Evolutionary conservation across 2,329 filamentous ascomycete genomes (phyloP), one percentile per base, ranked within the genome.

Genomic region (Aspergillus oerlinghausenensis): DNA sequence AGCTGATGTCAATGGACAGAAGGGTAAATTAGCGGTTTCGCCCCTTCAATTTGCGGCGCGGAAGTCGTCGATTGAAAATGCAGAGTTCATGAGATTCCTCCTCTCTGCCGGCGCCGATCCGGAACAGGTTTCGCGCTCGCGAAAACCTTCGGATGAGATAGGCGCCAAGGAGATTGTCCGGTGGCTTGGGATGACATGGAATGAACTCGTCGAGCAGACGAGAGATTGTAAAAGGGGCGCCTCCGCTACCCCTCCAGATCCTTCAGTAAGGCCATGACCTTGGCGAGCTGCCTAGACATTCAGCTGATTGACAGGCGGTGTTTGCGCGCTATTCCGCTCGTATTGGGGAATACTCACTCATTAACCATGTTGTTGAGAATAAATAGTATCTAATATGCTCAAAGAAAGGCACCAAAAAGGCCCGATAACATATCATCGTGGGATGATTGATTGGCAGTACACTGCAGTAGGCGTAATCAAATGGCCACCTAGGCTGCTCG

Each of bases 11-110:
- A 10, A 55, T 6, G 53, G 53, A 7, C 9, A 14, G 10, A 32
- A 21, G n/a, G 2, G 1, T 11, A 29, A 29, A 14, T 6, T 6
- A 17, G 2, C 3, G 7, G 7, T 14, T 29, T 32, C 53, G 4
- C 53, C 53, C 23, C 29, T 55, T n/a, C 38, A 45, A 2, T 10
- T 5, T 17, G 53, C 53, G 47, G 53, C 53, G n/a, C 26, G 47
- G 28, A 45, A 21, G 23, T 50, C 48, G 2, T 55, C 48, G 1
- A n/a, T 48, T 5, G 4, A 47, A 17, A 50, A 50, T 21, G 48
- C 53, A 3, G 48, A 45, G 19, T 51, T 55, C 38, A 47, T 55
- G n/a, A 55, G 49, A n/a, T 55, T 55, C 48, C 35, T 55, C 17
- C 53, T 55, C 29, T 49, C 32, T 23, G 23, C n/a, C 0, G 53